A percentile compares a stretch with the other conserved stretches of the same genome.
Conservation (phyloP, 768 basidiomycete genomes). For the Mycena leptocephala region DNA sequence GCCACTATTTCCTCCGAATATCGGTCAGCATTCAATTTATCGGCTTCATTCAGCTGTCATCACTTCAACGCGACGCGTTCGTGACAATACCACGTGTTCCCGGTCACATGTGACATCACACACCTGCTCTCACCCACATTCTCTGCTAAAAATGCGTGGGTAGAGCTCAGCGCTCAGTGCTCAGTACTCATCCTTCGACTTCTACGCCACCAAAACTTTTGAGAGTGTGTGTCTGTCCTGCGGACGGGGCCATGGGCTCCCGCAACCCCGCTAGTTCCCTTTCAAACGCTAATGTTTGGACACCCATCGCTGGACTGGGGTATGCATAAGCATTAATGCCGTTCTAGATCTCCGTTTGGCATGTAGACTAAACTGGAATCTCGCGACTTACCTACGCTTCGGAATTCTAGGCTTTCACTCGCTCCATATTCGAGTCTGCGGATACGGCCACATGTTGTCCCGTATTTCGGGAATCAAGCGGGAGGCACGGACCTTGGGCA, state of each 20-base stretch:
- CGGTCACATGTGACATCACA: too few relatives aligned
- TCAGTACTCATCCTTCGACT: neutral
- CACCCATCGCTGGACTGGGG: too few relatives aligned
- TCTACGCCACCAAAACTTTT: conserved; percentile 7
- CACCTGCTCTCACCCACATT: too few relatives aligned
- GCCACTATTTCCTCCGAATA: too few relatives aligned
- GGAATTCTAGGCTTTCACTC: neutral
- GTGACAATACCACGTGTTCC: too few relatives aligned
- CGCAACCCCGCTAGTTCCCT: neutral
- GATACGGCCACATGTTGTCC: conserved; percentile 25
- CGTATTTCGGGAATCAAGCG: conserved; percentile 10
- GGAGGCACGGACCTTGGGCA: neutral
- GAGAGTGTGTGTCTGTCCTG: neutral
- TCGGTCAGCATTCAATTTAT: too few relatives aligned
- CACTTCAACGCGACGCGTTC: too few relatives aligned
- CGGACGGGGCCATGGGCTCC: neutral
- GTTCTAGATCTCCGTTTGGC: too few relatives aligned
- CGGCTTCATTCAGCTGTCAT: too few relatives aligned
- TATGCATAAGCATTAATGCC: neutral
- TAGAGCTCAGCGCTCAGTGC: too few relatives aligned
- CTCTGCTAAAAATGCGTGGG: too few relatives aligned
- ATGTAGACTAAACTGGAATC: too few relatives aligned
- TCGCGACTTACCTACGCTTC: neutral
- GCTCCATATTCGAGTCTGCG: conserved; percentile 16
- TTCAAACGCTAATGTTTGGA: neutral